Evolutionary conservation across 1,139 yeast species (phyloP).

Genomic region (Suhomyces choctaworum): DNA sequence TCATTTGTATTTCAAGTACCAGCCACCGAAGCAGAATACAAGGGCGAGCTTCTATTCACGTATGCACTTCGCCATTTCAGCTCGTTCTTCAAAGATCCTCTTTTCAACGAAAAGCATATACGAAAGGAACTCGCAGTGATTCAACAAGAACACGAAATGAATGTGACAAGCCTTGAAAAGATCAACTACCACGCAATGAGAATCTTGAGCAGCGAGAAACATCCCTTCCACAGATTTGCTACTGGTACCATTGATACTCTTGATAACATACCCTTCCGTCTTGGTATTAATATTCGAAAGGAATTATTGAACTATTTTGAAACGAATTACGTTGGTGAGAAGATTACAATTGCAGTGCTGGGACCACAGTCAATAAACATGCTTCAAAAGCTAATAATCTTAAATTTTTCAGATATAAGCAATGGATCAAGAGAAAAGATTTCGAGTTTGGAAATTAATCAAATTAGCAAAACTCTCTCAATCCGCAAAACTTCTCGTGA

Average conservation of each 20-base stretch:
- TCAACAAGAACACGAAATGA: conserved; percentile 63
- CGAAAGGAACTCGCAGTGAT: conserved; percentile 57
- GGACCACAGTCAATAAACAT: conserved; percentile 65
- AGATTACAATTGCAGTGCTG: conserved; percentile 56
- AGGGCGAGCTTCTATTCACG: conserved; percentile 39
- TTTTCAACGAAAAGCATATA: conserved; percentile 43
- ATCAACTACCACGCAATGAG: conserved; percentile 59
- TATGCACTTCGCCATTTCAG: conserved; percentile 50
- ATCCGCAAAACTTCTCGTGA: no score
- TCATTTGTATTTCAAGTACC: conserved; percentile 63
- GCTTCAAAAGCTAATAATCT: conserved; percentile 50
- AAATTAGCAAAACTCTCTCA: no score
- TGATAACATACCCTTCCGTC: conserved; percentile 15
- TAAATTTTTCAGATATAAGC: conserved; percentile 37
- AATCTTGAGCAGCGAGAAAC: conserved; percentile 43
- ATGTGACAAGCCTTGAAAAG: conserved; percentile 44
- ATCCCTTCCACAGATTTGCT: conserved; percentile 46
- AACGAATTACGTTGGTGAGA: conserved; percentile 33
- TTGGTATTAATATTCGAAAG: conserved; percentile 22
- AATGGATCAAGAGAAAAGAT: not conserved
- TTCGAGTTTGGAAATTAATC: not conserved
- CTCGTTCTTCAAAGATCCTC: conserved; percentile 50
- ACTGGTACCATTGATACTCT: conserved; percentile 47
- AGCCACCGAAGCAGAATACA: conserved; percentile 27
- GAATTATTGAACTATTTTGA: conserved; percentile 30